Base-by-base conservation (phyloP, 306 rosid species). In the Pterocarpus macrocarpus region DNA sequence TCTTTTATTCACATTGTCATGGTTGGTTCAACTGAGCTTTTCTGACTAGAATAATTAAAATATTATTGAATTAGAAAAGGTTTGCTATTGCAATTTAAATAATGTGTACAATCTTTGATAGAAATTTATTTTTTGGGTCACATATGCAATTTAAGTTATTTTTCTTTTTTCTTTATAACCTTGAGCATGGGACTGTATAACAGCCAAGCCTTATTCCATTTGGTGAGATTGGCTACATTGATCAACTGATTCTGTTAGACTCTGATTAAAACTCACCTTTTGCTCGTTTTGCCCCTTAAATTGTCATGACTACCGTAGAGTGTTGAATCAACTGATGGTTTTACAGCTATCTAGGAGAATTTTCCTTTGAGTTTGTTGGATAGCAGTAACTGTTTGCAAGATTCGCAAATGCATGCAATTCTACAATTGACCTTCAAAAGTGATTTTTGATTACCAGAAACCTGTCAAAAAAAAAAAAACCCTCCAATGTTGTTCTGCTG, bases 41-140 rank as follows among this genome's bases (percentile, higher is more conserved):
- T 17, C 49, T n/a, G 41, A 64, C 38, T 43, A 72, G 67, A 52
- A 71, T 36, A 80, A 70, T 16, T 79, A n/a, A 44, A 76, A 50
- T 17, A n/a, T 41, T 17, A 34, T 47, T 63, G 11, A 30, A 41
- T 58, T 4, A 13, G 16, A 57, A 1, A 56, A 52, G 13, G n/a
- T 43, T 16, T 43, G 28, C 14, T 56, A 35, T 57, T 66, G 64
- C 58, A 57, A 78, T 57, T 78, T 78, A 69, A 22, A 22, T 22
- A 22, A 22, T 22, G 28, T 22, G 28, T 22, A 22, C 28, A 22
- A 22, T 22, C 28, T 22, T 22, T 22, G 28, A 22, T 22, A 22
- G 28, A 22, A 22, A 22, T 22, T 22, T 22, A 0, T 22, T 22
- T 22, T 22, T 22, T 22, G 5, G 8, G 47, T 43, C 7, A 52